phyloP scores from a whole-genome alignment of 176 grass and related monocot species.

The Puya raimondii region DNA sequence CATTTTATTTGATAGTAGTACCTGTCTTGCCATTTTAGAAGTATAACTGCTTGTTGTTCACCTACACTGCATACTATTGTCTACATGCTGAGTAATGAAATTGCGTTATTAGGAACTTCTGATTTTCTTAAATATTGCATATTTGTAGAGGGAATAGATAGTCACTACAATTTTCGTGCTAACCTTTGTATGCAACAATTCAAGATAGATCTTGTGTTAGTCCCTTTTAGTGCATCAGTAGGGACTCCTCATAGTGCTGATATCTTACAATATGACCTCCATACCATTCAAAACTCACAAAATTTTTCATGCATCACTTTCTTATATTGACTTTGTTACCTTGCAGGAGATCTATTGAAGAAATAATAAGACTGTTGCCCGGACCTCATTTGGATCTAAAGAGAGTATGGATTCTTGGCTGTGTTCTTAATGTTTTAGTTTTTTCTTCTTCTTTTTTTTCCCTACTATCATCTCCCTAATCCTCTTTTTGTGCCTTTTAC shows the following conservation, averaged over 20 bases:
- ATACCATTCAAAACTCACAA: not conserved
- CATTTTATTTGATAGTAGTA: no score
- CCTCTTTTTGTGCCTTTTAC: not conserved
- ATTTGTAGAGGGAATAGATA: no score
- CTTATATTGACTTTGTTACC: not conserved
- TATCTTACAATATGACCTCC: no score
- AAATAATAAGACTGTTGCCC: constrained; percentile 71
- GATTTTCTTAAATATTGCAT: no score
- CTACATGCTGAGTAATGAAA: no score
- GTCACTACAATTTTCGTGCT: no score
- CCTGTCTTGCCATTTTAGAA: no score
- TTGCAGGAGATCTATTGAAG: constrained; percentile 90
- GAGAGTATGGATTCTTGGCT: constrained; percentile 33
- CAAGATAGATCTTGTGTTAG: no score
- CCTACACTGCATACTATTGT: no score
- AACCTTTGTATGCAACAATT: no score
- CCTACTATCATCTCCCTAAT: constrained; percentile 12
- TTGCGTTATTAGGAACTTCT: no score
- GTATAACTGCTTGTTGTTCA: no score
- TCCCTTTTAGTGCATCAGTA: not conserved
- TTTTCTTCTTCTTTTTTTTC: not conserved
- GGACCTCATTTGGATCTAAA: constrained; percentile 92
- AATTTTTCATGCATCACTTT: not conserved
- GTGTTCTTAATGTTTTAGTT: not conserved
- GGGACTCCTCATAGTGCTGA: not conserved